phyloP scores from a whole-genome alignment of 2,329 filamentous ascomycete species.

The Pseudogymnoascus sp. region DNA sequence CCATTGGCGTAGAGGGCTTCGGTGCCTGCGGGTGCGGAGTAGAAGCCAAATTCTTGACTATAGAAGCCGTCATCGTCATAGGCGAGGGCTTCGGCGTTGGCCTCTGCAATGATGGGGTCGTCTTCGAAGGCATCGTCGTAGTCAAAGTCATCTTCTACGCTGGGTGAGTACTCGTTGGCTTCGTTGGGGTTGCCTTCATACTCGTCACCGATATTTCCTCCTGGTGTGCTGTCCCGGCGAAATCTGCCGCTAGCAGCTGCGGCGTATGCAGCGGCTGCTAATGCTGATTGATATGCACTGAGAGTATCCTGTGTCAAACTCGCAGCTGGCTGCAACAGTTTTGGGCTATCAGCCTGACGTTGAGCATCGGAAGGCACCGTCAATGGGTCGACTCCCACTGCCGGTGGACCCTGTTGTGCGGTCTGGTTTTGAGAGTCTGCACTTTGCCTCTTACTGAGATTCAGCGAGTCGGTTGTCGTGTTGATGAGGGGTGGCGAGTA shows the following conservation, averaged over 20 bases:
- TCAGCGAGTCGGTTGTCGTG: conserved; percentile 13
- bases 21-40: conserved; percentile 50
- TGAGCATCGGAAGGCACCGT: neutral
- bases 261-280: conserved; percentile 72
- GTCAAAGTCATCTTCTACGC: conserved; percentile 27
- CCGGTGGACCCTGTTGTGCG: neutral
- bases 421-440: conserved; percentile 1
- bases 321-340: conserved; percentile 8
- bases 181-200: conserved; percentile 16
- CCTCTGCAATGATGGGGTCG: conserved; percentile 86
- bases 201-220: conserved; percentile 18
- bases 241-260: conserved; percentile 72
- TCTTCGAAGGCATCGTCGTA: conserved; percentile 65
- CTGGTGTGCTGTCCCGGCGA: conserved; percentile 39
- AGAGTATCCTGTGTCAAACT: conserved; percentile 46
- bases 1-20: conserved; percentile 55
- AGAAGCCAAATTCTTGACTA: conserved; percentile 94
- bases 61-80: conserved; percentile 93
- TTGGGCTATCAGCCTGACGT: neutral
- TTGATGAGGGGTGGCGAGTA: conserved; percentile 22
- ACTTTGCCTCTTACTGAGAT: conserved; percentile 8
- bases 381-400: neutral
- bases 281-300: conserved; percentile 71
- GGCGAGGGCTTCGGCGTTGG: conserved; percentile 86
- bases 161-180: conserved; percentile 10